phyloP scores from a whole-genome alignment of 257 asterid genomes.

The Jasminum sambac region DNA sequence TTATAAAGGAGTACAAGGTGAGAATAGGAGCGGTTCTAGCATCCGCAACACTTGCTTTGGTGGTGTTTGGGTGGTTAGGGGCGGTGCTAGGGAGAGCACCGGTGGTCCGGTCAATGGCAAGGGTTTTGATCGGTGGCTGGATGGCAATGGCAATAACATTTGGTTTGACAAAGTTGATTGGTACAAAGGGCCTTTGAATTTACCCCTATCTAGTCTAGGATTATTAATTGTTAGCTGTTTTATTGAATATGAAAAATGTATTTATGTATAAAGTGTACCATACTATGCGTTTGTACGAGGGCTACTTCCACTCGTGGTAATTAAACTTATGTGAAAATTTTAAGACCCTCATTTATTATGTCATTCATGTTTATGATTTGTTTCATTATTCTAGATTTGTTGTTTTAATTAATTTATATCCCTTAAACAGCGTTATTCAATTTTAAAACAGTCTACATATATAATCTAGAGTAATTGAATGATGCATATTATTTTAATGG shows the following conservation, averaged over 20 bases:
- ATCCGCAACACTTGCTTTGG: constrained; percentile 39
- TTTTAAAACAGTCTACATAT: too few species aligned
- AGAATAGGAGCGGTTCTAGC: constrained; percentile 43
- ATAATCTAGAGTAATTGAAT: too few species aligned
- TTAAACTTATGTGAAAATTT: too few species aligned
- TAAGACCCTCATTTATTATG: too few species aligned
- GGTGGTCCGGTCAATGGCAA: constrained; percentile 38
- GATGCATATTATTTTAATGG: too few species aligned
- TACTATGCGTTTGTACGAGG: too few species aligned
- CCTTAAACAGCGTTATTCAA: too few species aligned
- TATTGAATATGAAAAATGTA: background rate
- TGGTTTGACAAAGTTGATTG: constrained; percentile 52
- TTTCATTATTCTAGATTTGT: too few species aligned
- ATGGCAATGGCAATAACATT: constrained; percentile 62
- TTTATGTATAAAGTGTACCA: background rate
- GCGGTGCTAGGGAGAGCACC: constrained; percentile 53
- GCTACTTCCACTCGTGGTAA: too few species aligned
- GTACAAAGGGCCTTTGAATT: constrained; percentile 31
- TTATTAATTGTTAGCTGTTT: background rate
- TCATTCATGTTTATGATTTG: too few species aligned
- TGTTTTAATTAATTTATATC: too few species aligned
- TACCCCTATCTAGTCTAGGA: background rate
- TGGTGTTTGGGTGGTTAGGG: constrained; percentile 56
- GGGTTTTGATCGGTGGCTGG: constrained; percentile 75
- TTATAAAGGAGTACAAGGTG: constrained; percentile 39